A percentile compares a stretch with the other conserved stretches of the same genome.
Evolutionary conservation across 495 filamentous ascomycete genomes (phyloP).

Genomic region (Pseudotulostoma volvatum): DNA sequence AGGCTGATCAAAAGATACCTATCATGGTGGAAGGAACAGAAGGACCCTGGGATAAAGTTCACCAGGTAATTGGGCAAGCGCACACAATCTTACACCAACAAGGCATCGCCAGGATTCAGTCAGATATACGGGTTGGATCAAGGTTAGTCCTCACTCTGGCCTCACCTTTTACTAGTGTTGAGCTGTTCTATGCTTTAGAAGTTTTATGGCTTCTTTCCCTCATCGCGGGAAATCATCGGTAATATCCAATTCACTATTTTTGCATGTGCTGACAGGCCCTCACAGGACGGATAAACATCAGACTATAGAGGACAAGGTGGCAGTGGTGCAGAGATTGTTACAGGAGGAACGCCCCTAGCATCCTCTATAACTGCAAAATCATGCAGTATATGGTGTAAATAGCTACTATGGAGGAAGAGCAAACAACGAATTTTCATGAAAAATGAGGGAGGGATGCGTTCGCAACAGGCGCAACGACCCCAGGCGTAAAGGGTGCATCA

Average conservation of each 20-base stretch:
- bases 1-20: background rate
- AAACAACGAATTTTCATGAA: too few species aligned
- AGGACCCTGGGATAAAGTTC: constrained; percentile 80
- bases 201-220: constrained; percentile 1
- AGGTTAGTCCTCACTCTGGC: constrained; percentile 39
- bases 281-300: constrained; percentile 53
- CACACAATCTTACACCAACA: constrained; percentile 70
- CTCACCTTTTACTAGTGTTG: too few species aligned
- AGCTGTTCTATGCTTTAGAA: background rate
- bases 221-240: background rate
- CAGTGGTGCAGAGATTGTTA: constrained; percentile 42
- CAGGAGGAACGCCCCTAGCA: too few species aligned
- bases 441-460: too few species aligned
- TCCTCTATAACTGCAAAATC: too few species aligned
- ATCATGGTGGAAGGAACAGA: too few species aligned
- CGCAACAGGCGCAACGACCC: too few species aligned
- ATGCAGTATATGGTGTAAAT: too few species aligned
- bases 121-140: constrained; percentile 73
- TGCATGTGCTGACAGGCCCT: constrained; percentile 7
- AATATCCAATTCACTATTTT: background rate
- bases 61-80: constrained; percentile 76
- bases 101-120: constrained; percentile 72
- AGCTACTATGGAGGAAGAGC: too few species aligned
- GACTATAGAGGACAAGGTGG: constrained; percentile 49
- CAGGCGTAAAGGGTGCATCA: too few species aligned